Base-by-base conservation (phyloP, 148 eudicot species). In the Camellia japonica region DNA sequence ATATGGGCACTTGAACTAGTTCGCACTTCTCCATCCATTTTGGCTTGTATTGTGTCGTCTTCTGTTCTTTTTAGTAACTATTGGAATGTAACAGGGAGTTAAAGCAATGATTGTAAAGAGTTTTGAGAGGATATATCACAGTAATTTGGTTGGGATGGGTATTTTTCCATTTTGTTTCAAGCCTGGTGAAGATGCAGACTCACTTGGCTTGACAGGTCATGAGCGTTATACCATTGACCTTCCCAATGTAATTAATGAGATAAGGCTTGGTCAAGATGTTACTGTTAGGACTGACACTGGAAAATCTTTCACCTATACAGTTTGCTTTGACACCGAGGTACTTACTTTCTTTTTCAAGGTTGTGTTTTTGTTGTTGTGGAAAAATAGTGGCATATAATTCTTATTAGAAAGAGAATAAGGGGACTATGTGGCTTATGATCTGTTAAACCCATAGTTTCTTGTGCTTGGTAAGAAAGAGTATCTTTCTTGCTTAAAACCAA, bases 111-210 rank as follows among this genome's bases (percentile, higher is more conserved):
- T 87, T 65, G 85, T 87, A 63, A 87, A 87, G 70, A 82, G 85
- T 67, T 87, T 84, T 77, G 89, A 87, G 73, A 87, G 89, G 82
- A 87, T 87, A 75, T 87, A 87, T 44, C 83, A 87, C 13, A 87
- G 89, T 54, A 87, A 87, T 58, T 85, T 87, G 81, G 89, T 87
- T 10, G 89, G 89, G 41, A 87, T 87, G 89, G 89, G 89, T 42
- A 87, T 87, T 30, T 64, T 87, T 60, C 89, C 89, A 54, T 84
- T 87, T 63, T 87, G 89, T 77, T 87, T 87, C 84, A 87, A 84
- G 82, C 43, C 85, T 16, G 89, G 89, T 58, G 89, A 87, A 60
- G 89, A 87, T 79, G 87, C 87, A 16, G 89, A 87, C 30, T 80
- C 85, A 69, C 73, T 87, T 44, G 87, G 87, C 43, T 84, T 87